Evolutionary conservation across 768 basidiomycete genomes (phyloP).

Genomic region (Macrolepiota dolichaula): DNA sequence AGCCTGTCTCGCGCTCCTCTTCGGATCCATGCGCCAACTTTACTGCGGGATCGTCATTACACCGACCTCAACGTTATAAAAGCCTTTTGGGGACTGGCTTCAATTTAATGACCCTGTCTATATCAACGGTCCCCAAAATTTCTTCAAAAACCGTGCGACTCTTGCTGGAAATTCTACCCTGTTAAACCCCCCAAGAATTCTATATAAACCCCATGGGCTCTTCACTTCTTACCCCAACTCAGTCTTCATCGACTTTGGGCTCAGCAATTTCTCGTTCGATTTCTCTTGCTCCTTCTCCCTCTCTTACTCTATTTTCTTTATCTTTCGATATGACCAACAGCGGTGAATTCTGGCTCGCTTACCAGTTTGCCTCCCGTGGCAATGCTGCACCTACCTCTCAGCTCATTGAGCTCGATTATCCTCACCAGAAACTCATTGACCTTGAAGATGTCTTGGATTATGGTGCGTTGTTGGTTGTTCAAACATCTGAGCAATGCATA

Average conservation of each 20-base stretch:
- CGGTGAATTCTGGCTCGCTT: slow-evolving; percentile 44
- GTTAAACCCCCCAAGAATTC: neutral
- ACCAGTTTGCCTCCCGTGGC: slow-evolving; percentile 42
- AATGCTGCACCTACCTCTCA: slow-evolving; percentile 39
- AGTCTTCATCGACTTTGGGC: neutral
- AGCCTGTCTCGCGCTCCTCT: neutral
- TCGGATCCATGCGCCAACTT: neutral
- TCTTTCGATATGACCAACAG: slow-evolving; percentile 3
- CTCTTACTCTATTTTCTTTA: neutral
- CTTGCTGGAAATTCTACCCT: neutral
- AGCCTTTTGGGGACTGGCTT: neutral
- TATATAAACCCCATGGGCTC: neutral
- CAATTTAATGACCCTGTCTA: neutral
- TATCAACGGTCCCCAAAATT: neutral
- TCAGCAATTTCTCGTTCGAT: neutral
- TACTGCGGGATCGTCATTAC: neutral
- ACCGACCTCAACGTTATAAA: neutral
- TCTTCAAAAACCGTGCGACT: neutral
- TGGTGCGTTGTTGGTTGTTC: slow-evolving; percentile 22
- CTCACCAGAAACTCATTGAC: slow-evolving; percentile 35
- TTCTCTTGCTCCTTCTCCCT: neutral
- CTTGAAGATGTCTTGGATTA: slow-evolving; percentile 48
- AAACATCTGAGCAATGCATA: slow-evolving; percentile 16
- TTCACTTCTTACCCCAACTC: neutral
- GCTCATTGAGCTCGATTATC: slow-evolving; percentile 43